A percentile compares a stretch with the other conserved stretches of the same genome.
Conservation (phyloP, 768 basidiomycete species). For the Kwoniella europaea region DNA sequence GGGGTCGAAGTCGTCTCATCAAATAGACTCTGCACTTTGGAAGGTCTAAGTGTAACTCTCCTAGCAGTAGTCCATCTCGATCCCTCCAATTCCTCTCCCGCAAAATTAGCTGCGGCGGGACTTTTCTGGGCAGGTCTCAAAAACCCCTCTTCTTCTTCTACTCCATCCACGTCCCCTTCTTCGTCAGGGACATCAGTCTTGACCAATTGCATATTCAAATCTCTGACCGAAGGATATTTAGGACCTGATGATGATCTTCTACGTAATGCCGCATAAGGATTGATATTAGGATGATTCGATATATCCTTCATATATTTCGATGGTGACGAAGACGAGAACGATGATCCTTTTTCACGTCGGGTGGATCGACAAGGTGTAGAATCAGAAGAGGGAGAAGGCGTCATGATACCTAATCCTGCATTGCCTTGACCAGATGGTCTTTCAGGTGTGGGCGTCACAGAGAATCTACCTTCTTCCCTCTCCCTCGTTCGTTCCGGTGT, state of each 20-base stretch:
- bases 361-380: constrained; percentile 1
- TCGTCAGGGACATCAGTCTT: neutral
- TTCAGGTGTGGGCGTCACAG: constrained; percentile 38
- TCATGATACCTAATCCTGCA: constrained; percentile 21
- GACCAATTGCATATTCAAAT: constrained; percentile 3
- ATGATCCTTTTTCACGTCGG: neutral
- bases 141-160: constrained; percentile 15
- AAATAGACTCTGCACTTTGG: constrained; percentile 29
- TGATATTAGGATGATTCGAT: constrained; percentile 13
- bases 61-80: constrained; percentile 33
- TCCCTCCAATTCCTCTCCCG: constrained; percentile 19
- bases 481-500: constrained; percentile 15
- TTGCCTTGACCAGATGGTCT: neutral
- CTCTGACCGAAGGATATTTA: constrained; percentile 18
- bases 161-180: constrained; percentile 13
- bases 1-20: neutral
- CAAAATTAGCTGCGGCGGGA: constrained; percentile 7
- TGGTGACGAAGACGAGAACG: neutral
- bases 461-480: constrained; percentile 14
- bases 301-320: constrained; percentile 31
- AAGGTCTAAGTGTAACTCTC: constrained; percentile 33
- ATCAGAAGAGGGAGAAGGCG: constrained; percentile 17
- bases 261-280: constrained; percentile 35
- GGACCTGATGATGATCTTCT: constrained; percentile 24
- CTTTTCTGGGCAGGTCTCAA: constrained; percentile 3